Conservation (phyloP, 2,329 filamentous ascomycete species). For the Orbilia blumenaviensis region DNA sequence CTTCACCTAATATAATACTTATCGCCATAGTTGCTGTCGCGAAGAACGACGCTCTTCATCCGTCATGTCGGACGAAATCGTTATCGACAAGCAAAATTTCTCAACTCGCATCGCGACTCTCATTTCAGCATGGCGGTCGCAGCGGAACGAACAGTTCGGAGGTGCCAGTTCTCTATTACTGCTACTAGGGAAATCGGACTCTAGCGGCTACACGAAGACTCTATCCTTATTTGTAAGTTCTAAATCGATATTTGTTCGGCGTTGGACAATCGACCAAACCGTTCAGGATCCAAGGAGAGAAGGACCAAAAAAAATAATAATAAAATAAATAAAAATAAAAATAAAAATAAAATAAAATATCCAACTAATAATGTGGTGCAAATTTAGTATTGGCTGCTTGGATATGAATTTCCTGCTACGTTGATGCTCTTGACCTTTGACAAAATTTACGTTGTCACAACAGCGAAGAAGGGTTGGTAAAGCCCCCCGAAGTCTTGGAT, state of each 20-base stretch:
- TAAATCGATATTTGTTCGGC: neutral
- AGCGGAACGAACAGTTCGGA: slow-evolving; percentile 86
- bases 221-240: slow-evolving; percentile 88
- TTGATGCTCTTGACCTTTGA: slow-evolving; percentile 91
- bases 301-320: slow-evolving; percentile 27
- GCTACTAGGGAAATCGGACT: slow-evolving; percentile 94
- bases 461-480: slow-evolving; percentile 86
- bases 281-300: neutral
- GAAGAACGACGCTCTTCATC: neutral
- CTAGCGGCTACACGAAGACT: slow-evolving; percentile 84
- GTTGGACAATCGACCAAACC: neutral
- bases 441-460: slow-evolving; percentile 89
- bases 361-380: neutral
- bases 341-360: neutral
- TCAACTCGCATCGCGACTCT: slow-evolving; percentile 91
- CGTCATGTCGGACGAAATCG: slow-evolving; percentile 79
- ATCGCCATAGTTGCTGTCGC: neutral
- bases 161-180: slow-evolving; percentile 87
- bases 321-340: neutral
- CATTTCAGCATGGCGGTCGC: slow-evolving; percentile 91
- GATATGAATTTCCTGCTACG: slow-evolving; percentile 97
- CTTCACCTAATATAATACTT: neutral
- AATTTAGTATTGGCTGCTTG: slow-evolving; percentile 90
- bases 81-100: slow-evolving; percentile 92
- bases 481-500: neutral